These are phyloP conservation scores for Phanerodontia chrysosporium DNA, from an alignment of 768 basidiomycete species.

Conservation along the genomic window DNA sequence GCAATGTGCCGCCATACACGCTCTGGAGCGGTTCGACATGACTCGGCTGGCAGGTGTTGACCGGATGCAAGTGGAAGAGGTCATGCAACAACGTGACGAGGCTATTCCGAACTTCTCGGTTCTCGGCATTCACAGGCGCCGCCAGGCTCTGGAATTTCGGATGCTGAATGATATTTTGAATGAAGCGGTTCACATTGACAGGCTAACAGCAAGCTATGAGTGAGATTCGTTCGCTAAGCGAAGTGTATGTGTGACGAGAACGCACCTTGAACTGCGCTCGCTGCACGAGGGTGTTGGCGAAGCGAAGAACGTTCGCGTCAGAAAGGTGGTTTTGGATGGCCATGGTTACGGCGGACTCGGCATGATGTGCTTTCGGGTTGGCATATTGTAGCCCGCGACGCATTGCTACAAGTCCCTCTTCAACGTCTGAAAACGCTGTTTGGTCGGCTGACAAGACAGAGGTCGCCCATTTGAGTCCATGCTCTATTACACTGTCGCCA, in stretches of 20 bases:
- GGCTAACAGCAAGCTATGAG: constrained; percentile 38
- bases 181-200: constrained; percentile 62
- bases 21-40: constrained; percentile 75
- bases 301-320: constrained; percentile 24
- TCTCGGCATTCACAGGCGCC: constrained; percentile 15
- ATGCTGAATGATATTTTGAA: constrained; percentile 76
- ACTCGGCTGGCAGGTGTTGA: constrained; percentile 80
- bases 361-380: constrained; percentile 49
- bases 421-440: neutral
- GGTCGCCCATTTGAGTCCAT: constrained; percentile 51
- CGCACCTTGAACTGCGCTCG: constrained; percentile 55
- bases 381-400: constrained; percentile 4
- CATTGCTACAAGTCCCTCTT: neutral
- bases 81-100: constrained; percentile 54
- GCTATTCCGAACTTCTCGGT: constrained; percentile 34
- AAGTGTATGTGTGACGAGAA: neutral
- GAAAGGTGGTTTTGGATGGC: constrained; percentile 58
- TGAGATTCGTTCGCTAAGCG: neutral
- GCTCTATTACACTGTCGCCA: constrained; percentile 33
- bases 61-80: constrained; percentile 73
- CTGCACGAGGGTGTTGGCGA: constrained; percentile 26
- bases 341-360: constrained; percentile 67
- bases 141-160: constrained; percentile 53
- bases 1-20: constrained; percentile 75
- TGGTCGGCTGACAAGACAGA: constrained; percentile 36